These are phyloP conservation scores for Candida hungchunana DNA, from an alignment of 805 yeast genomes.

Conservation along the genomic window DNA sequence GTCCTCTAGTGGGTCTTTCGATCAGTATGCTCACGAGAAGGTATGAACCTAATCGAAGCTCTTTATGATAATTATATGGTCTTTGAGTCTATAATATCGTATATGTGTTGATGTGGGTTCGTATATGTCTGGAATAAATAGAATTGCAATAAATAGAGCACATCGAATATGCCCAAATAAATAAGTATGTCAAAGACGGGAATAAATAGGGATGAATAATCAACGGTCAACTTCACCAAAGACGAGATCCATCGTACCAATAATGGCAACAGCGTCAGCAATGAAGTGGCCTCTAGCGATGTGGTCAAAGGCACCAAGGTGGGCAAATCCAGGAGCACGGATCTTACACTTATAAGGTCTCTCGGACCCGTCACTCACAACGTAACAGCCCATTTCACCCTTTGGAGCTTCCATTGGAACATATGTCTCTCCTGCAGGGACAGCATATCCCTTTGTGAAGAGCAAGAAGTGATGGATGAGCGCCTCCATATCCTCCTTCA, in stretches of 20 bases:
- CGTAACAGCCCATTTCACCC: constrained; percentile 91
- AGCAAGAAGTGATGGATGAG: constrained; percentile 84
- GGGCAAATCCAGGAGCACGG: constrained; percentile 93
- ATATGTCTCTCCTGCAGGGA: constrained; percentile 88
- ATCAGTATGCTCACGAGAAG: constrained; percentile 16
- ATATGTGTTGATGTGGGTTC: constrained; percentile 2
- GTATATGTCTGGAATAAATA: no score
- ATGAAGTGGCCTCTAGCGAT: constrained; percentile 80
- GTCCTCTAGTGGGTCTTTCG: constrained; percentile 4
- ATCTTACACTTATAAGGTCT: constrained; percentile 90
- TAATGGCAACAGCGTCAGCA: constrained; percentile 90
- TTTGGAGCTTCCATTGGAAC: constrained; percentile 92
- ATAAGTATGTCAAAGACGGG: constrained; percentile 4
- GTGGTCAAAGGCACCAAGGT: constrained; percentile 84
- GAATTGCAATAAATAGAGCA: constrained; percentile 3
- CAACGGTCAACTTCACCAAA: constrained; percentile 92
- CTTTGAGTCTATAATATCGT: constrained; percentile 3
- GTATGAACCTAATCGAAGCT: no score
- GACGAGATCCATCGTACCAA: constrained; percentile 93
- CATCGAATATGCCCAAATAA: constrained; percentile 1
- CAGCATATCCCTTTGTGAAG: constrained; percentile 84
- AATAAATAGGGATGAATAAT: constrained; percentile 3
- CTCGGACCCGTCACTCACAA: constrained; percentile 85
- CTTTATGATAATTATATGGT: no score
- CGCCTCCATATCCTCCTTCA: constrained; percentile 93